A percentile compares a stretch with the other conserved stretches of the same genome.
phyloP scores from a whole-genome alignment of 2,329 filamentous ascomycete genomes.

The Stylonectria norvegica region DNA sequence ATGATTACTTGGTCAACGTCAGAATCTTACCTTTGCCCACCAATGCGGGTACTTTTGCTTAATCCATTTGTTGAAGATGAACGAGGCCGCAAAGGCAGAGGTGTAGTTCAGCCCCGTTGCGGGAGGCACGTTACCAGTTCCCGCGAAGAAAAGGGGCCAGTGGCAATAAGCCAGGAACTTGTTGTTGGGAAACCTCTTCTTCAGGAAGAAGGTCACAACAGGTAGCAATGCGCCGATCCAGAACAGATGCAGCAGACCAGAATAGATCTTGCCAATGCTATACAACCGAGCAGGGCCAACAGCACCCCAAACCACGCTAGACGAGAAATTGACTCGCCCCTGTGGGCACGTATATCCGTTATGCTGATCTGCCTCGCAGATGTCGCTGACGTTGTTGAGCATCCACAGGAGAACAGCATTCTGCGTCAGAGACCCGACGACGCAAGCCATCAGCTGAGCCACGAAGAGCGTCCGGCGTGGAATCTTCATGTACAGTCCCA shows the following conservation, averaged over 20 bases:
- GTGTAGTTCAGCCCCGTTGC: slow-evolving; percentile 11
- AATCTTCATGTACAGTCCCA: slow-evolving; percentile 49
- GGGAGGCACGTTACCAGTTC: slow-evolving; percentile 10
- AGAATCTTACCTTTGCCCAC: slow-evolving; percentile 13
- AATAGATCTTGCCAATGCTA: slow-evolving; percentile 2
- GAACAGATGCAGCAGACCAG: not conserved
- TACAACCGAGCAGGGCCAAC: slow-evolving; percentile 42
- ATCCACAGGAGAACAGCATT: slow-evolving; percentile 34
- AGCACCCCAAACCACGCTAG: slow-evolving; percentile 47
- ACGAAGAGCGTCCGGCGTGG: slow-evolving; percentile 43
- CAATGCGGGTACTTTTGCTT: slow-evolving; percentile 10
- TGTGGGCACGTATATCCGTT: slow-evolving; percentile 46
- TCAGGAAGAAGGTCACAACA: slow-evolving; percentile 5
- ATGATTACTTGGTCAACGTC: not conserved
- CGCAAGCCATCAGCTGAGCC: slow-evolving; percentile 42
- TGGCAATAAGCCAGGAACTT: slow-evolving; percentile 4
- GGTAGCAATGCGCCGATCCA: not conserved
- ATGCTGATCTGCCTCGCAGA: slow-evolving; percentile 9
- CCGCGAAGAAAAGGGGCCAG: slow-evolving; percentile 14
- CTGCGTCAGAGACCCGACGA: slow-evolving; percentile 27
- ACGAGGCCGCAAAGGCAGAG: slow-evolving; percentile 7
- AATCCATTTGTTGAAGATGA: slow-evolving; percentile 14
- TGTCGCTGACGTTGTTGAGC: slow-evolving; percentile 7
- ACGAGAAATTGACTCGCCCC: slow-evolving; percentile 43
- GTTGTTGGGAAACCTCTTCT: slow-evolving; percentile 5